Evolutionary conservation across 2,329 filamentous ascomycete genomes (phyloP).

Genomic region (Huntiella savannae): DNA sequence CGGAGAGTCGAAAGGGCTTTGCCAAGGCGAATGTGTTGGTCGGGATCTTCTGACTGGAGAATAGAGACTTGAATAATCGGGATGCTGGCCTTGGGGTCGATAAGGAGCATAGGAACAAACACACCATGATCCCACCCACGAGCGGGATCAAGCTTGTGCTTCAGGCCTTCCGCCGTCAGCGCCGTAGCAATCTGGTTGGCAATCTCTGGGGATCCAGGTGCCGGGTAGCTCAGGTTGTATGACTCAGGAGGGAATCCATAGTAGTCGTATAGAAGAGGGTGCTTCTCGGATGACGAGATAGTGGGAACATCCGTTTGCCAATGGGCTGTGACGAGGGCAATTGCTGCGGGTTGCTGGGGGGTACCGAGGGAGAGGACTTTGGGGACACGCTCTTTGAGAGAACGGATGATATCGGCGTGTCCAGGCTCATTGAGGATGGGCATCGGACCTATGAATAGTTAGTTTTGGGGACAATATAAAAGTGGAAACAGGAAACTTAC

Average conservation of each 20-base stretch:
- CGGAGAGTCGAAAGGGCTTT: conserved; percentile 31
- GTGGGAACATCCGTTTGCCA: conserved; percentile 31
- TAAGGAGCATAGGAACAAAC: conserved; percentile 37
- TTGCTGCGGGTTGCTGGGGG: conserved; percentile 28
- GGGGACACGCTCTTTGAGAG: conserved; percentile 33
- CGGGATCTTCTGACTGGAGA: conserved; percentile 30
- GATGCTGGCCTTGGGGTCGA: conserved; percentile 30
- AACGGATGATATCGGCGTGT: conserved; percentile 31
- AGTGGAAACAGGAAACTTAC: conserved; percentile 15
- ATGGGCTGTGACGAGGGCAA: conserved; percentile 39
- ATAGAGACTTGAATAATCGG: conserved; percentile 40
- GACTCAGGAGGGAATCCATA: conserved; percentile 36
- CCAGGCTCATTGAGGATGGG: conserved; percentile 35
- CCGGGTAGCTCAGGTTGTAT: conserved; percentile 36
- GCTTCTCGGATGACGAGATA: conserved; percentile 29
- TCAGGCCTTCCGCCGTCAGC: conserved; percentile 27
- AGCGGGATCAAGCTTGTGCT: conserved; percentile 19
- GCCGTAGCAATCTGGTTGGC: conserved; percentile 29
- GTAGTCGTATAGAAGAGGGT: conserved; percentile 37
- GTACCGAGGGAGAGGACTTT: conserved; percentile 35
- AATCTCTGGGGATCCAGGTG: conserved; percentile 33
- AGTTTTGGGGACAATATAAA: background rate
- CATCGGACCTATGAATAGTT: conserved; percentile 28
- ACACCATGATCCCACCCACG: conserved; percentile 40
- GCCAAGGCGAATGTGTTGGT: conserved; percentile 31